These are phyloP conservation scores for Suillus sp. DNA, from an alignment of 768 basidiomycete species.

Conservation along the genomic window DNA sequence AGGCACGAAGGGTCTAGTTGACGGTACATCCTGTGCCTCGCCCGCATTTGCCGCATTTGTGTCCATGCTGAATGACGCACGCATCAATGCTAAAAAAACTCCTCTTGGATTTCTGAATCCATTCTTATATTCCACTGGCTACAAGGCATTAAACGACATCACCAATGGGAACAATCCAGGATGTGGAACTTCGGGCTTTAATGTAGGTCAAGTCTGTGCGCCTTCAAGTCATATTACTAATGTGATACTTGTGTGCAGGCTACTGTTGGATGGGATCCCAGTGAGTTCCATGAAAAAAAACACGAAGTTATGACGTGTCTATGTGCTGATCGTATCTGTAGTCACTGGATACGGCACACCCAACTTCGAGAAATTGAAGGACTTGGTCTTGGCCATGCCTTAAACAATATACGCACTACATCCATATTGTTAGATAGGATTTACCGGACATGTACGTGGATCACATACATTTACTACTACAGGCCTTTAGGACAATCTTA, in stretches of 20 bases:
- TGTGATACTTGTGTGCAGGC: slow-evolving; percentile 34
- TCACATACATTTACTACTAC: background rate
- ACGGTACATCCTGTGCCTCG: background rate
- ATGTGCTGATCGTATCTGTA: slow-evolving; percentile 21
- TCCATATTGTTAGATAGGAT: background rate
- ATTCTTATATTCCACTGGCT: background rate
- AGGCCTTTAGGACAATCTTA: background rate
- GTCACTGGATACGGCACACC: slow-evolving; percentile 63
- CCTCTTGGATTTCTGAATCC: background rate
- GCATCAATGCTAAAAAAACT: background rate
- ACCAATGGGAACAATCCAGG: slow-evolving; percentile 51
- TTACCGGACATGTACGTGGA: background rate
- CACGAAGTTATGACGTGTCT: slow-evolving; percentile 9
- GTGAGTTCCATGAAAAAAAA: slow-evolving; percentile 37
- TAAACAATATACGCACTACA: background rate
- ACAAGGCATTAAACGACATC: background rate
- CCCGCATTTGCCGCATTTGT: background rate
- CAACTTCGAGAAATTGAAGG: slow-evolving; percentile 48
- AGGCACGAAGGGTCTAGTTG: slow-evolving; percentile 43
- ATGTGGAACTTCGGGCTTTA: slow-evolving; percentile 68
- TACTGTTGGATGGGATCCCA: slow-evolving; percentile 59
- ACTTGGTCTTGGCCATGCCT: slow-evolving; percentile 32
- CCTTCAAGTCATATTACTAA: background rate
- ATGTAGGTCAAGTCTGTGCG: slow-evolving; percentile 43
- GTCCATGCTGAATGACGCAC: background rate